Conservation (phyloP, 2,329 filamentous ascomycete genomes). For the Penicillium nordicum region DNA sequence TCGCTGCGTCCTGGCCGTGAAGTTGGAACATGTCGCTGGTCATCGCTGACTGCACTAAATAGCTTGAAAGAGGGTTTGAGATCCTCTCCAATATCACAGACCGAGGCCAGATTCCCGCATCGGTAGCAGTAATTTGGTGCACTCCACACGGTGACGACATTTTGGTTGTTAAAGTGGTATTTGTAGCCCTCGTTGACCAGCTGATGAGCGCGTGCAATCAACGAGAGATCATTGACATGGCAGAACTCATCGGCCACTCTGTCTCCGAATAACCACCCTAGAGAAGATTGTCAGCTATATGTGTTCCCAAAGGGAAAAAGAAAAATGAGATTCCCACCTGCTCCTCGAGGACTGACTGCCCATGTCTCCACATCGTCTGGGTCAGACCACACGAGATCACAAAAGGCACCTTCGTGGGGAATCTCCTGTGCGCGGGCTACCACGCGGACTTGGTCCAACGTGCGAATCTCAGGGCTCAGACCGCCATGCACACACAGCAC, state of each 20-base stretch:
- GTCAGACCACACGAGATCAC: slow-evolving; percentile 73
- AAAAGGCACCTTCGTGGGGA: slow-evolving; percentile 73
- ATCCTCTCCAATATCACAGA: slow-evolving; percentile 85
- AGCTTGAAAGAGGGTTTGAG: slow-evolving; percentile 79
- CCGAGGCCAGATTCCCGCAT: slow-evolving; percentile 85
- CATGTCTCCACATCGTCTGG: slow-evolving; percentile 69
- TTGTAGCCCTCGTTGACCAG: slow-evolving; percentile 76
- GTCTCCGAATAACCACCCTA: slow-evolving; percentile 62
- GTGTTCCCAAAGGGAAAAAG: slow-evolving; percentile 37
- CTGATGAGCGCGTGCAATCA: slow-evolving; percentile 71
- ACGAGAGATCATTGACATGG: slow-evolving; percentile 68
- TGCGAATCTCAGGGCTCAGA: slow-evolving; percentile 9
- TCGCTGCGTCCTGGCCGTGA: slow-evolving; percentile 47
- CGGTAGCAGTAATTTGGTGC: slow-evolving; percentile 95
- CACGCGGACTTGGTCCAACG: slow-evolving; percentile 65
- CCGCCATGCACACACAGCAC: slow-evolving; percentile 70
- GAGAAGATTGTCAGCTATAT: background rate
- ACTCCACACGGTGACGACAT: slow-evolving; percentile 78
- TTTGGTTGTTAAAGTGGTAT: slow-evolving; percentile 94
- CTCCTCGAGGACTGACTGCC: slow-evolving; percentile 66
- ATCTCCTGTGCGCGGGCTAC: slow-evolving; percentile 73
- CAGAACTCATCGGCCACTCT: slow-evolving; percentile 74
- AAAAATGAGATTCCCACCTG: slow-evolving; percentile 47
- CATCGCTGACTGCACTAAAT: slow-evolving; percentile 47
- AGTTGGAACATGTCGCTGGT: slow-evolving; percentile 45